Evolutionary conservation across 208 protist genomes (phyloP).

Genomic region (Angomonas deanei): DNA sequence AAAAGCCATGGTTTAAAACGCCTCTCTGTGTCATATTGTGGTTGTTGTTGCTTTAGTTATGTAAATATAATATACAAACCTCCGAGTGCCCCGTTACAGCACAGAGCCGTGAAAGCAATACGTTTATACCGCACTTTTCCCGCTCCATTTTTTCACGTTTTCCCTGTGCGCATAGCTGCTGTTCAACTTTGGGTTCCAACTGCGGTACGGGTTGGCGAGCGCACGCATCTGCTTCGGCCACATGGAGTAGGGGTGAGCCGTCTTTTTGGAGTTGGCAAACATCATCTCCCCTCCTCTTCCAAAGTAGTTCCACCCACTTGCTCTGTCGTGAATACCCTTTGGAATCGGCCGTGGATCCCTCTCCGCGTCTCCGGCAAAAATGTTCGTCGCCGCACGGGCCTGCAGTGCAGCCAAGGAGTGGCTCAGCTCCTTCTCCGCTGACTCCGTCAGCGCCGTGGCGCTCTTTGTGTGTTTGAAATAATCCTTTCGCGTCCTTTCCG

Average conservation of each 20-base stretch:
- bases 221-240: constrained; percentile 84
- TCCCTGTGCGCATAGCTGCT: constrained; percentile 76
- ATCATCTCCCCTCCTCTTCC: constrained; percentile 82
- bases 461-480: constrained; percentile 19
- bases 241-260: constrained; percentile 61
- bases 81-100: neutral
- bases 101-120: neutral
- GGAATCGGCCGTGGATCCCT: constrained; percentile 70
- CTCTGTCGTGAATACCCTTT: constrained; percentile 74
- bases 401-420: constrained; percentile 22
- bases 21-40: too few relatives aligned
- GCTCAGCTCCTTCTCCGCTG: constrained; percentile 43
- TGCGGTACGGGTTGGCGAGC: constrained; percentile 64
- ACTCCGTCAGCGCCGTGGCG: constrained; percentile 38
- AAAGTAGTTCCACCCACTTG: constrained; percentile 82
- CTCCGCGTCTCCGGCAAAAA: constrained; percentile 34
- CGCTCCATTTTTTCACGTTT: constrained; percentile 86
- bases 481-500: constrained; percentile 4
- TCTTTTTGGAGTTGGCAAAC: constrained; percentile 60
- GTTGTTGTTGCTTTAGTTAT: too few relatives aligned
- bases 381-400: too few relatives aligned
- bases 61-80: neutral
- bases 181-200: constrained; percentile 73
- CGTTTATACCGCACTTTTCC: constrained; percentile 55
- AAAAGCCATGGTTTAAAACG: too few relatives aligned